Evolutionary conservation across 495 filamentous ascomycete species (phyloP).

Genomic region (Talaromyces borbonicus): DNA sequence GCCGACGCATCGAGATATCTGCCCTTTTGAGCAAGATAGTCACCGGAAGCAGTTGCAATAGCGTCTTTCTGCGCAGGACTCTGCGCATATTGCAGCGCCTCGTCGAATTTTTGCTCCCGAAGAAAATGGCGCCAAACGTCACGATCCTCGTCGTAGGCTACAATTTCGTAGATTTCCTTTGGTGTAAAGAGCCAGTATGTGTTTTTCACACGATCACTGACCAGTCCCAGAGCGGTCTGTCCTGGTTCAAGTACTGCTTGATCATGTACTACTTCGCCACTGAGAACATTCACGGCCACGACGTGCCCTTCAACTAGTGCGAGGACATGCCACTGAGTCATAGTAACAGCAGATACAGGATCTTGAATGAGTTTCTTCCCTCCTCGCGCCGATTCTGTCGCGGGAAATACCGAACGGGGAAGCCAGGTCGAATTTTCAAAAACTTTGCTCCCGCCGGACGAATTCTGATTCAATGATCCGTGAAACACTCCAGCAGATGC

Average conservation of each 20-base stretch:
- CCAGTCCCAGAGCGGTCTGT: conserved; percentile 67
- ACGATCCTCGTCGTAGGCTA: conserved; percentile 77
- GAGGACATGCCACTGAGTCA: conserved; percentile 92
- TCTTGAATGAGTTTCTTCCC: conserved; percentile 57
- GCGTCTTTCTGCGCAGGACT: conserved; percentile 69
- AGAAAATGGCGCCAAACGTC: conserved; percentile 93
- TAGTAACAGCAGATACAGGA: conserved; percentile 64
- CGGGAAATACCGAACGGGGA: conserved; percentile 57
- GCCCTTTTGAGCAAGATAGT: conserved; percentile 71
- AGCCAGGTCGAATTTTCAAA: conserved; percentile 70
- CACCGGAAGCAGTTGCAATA: conserved; percentile 81
- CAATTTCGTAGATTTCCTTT: conserved; percentile 86
- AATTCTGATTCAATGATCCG: conserved; percentile 53
- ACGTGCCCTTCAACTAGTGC: conserved; percentile 71
- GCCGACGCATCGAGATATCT: conserved; percentile 75
- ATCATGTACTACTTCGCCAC: conserved; percentile 74
- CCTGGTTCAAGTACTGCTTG: conserved; percentile 75
- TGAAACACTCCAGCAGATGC: conserved; percentile 80
- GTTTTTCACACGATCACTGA: conserved; percentile 81
- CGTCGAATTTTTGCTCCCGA: conserved; percentile 73
- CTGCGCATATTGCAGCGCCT: conserved; percentile 72
- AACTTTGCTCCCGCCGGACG: conserved; percentile 34
- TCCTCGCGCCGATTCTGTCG: conserved; percentile 51
- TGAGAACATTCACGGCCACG: conserved; percentile 75
- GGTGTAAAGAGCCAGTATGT: conserved; percentile 95